phyloP scores from a whole-genome alignment of 1,284 basidiomycete genomes.

The Pseudozyma tsukubaensis region DNA sequence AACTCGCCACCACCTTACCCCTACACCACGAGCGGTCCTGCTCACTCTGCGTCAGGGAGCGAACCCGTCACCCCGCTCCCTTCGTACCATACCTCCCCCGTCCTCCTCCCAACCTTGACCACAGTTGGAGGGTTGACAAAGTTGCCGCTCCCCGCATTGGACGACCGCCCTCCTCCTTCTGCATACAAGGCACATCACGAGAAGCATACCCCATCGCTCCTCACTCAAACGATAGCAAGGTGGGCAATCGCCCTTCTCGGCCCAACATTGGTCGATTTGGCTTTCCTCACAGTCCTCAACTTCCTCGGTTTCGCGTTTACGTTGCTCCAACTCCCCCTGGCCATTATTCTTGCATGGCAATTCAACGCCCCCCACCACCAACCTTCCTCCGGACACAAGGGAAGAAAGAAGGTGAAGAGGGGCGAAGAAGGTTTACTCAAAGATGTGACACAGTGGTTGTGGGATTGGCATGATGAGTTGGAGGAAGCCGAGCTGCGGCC shows the following conservation, averaged over 20 bases:
- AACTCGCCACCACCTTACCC: no score
- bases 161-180: neutral
- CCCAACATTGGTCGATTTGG: neutral
- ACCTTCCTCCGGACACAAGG: neutral
- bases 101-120: neutral
- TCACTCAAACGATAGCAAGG: neutral
- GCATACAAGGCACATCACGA: no score
- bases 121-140: neutral
- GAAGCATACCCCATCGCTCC: neutral
- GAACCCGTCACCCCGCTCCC: neutral
- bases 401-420: neutral
- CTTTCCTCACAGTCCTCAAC: conserved; percentile 11
- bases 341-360: neutral
- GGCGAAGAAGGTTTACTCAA: neutral
- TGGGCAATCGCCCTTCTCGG: conserved; percentile 1
- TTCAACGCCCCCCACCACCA: conserved; percentile 2
- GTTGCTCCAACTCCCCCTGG: conserved; percentile 16
- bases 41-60: no score
- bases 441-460: conserved; percentile 13
- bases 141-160: neutral
- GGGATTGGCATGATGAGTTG: conserved; percentile 38
- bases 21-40: no score
- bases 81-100: conserved; percentile 1
- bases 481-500: conserved; percentile 29
- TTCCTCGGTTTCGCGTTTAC: conserved; percentile 2